phyloP scores from a whole-genome alignment of 176 grass and related monocot genomes.

The Secale cereale region DNA sequence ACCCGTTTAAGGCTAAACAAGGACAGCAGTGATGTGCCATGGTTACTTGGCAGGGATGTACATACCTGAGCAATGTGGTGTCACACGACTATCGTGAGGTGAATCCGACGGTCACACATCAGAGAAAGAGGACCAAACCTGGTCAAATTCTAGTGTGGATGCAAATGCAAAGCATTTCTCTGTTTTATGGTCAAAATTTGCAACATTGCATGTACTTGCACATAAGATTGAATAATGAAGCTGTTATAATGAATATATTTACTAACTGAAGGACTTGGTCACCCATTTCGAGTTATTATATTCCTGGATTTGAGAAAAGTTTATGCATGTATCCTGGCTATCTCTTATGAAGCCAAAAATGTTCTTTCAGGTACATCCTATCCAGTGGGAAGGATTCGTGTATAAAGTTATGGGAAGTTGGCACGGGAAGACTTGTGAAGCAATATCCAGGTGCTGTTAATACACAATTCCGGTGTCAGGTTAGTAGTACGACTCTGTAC shows the following conservation, averaged over 20 bases:
- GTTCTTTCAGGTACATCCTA: slow-evolving; percentile 65
- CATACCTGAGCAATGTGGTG: not conserved
- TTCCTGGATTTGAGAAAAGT: slow-evolving; percentile 5
- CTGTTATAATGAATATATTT: not conserved
- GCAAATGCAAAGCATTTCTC: not conserved
- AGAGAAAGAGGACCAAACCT: no score
- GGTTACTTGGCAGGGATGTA: not conserved
- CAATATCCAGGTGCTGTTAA: slow-evolving; percentile 80
- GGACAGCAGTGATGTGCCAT: not conserved
- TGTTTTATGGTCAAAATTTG: not conserved
- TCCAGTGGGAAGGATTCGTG: slow-evolving; percentile 90
- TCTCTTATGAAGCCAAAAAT: slow-evolving; percentile 6
- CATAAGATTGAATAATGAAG: slow-evolving; percentile 5
- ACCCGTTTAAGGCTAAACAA: not conserved
- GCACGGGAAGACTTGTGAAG: slow-evolving; percentile 76
- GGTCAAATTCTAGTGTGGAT: not conserved
- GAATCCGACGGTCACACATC: no score
- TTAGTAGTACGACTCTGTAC: slow-evolving; percentile 23
- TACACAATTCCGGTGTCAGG: slow-evolving; percentile 76
- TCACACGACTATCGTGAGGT: not conserved
- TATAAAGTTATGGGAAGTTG: slow-evolving; percentile 91
- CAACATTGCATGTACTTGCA: not conserved
- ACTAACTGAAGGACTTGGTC: not conserved
- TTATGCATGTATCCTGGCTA: not conserved
- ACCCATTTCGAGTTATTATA: slow-evolving; percentile 4